Percentiles rank a stretch among this genome's conserved stretches.
These are phyloP conservation scores for Rhododendron griersonianum DNA, from an alignment of 148 eudicot species.

Conservation along the genomic window DNA sequence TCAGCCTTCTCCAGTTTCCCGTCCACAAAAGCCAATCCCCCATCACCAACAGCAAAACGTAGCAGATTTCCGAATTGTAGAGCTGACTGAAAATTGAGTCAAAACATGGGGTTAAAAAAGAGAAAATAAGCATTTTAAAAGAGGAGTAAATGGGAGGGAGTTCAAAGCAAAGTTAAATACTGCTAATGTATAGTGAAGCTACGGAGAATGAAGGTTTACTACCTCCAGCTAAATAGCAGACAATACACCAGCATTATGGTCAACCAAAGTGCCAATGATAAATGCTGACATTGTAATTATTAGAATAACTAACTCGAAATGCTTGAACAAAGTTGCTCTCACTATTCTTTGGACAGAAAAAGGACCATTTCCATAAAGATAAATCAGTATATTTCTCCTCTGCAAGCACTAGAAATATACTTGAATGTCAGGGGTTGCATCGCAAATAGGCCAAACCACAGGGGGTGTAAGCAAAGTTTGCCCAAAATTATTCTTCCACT, in stretches of 20 bases:
- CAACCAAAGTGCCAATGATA: not conserved
- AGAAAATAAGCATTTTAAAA: not conserved
- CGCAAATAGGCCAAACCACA: not conserved
- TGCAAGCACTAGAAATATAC: not conserved
- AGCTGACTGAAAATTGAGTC: not conserved
- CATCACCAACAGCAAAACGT: constrained; percentile 59
- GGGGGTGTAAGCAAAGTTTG: not conserved
- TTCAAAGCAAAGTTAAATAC: not conserved
- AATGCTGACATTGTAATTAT: not conserved
- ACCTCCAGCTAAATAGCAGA: constrained; percentile 8
- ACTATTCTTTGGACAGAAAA: not conserved
- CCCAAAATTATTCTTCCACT: not conserved
- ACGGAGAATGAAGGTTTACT: not conserved
- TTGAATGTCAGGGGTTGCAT: not conserved
- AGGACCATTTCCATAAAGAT: not conserved
- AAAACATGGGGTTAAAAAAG: not conserved
- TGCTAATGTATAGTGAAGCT: not conserved
- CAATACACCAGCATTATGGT: not conserved
- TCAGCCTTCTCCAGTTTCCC: constrained; percentile 86
- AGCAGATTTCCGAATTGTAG: constrained; percentile 36
- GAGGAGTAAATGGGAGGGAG: no score
- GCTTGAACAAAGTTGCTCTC: not conserved
- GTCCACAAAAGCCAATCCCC: constrained; percentile 70
- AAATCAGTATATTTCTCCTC: not conserved
- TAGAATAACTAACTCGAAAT: not conserved